Percentiles rank a stretch among this genome's conserved stretches.
Conservation (phyloP, 1,284 basidiomycete species). For the Cryptococcus neoformans region DNA sequence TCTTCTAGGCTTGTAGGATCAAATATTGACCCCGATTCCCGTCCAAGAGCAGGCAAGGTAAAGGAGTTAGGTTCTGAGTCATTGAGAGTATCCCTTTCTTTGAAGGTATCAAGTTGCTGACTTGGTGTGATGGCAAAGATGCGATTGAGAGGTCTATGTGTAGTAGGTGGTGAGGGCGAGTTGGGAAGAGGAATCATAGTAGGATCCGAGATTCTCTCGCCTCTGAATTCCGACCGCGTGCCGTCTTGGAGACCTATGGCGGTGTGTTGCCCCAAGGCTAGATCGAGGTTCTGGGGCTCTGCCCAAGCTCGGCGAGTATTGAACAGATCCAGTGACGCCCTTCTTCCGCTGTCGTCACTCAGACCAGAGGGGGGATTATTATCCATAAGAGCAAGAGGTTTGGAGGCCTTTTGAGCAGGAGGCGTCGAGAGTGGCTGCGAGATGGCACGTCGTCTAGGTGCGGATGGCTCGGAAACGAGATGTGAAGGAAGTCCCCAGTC, state of each 20-base stretch:
- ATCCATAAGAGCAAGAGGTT: conserved; percentile 17
- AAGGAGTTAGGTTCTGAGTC: conserved; percentile 36
- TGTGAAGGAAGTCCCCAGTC: conserved; percentile 29
- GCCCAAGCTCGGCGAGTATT: conserved; percentile 9
- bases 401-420: conserved; percentile 14
- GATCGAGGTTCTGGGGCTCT: conserved; percentile 5
- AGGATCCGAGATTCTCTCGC: conserved; percentile 14
- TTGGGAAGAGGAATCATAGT: conserved; percentile 28
- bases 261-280: conserved; percentile 10
- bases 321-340: conserved; percentile 5
- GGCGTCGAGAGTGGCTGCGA: conserved; percentile 10
- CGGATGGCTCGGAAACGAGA: conserved; percentile 11
- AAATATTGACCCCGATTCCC: conserved; percentile 35
- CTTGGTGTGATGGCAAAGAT: not conserved
- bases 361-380: not conserved
- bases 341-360: not conserved
- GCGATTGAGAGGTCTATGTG: not conserved
- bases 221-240: conserved; percentile 3
- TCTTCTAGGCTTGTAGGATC: conserved; percentile 36
- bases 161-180: conserved; percentile 11
- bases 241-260: conserved; percentile 13
- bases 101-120: conserved; percentile 10
- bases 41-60: conserved; percentile 39
- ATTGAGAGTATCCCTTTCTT: not conserved
- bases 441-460: not conserved